Base-by-base conservation (phyloP, 345 rosid species). In the Microthlaspi erraticum region DNA sequence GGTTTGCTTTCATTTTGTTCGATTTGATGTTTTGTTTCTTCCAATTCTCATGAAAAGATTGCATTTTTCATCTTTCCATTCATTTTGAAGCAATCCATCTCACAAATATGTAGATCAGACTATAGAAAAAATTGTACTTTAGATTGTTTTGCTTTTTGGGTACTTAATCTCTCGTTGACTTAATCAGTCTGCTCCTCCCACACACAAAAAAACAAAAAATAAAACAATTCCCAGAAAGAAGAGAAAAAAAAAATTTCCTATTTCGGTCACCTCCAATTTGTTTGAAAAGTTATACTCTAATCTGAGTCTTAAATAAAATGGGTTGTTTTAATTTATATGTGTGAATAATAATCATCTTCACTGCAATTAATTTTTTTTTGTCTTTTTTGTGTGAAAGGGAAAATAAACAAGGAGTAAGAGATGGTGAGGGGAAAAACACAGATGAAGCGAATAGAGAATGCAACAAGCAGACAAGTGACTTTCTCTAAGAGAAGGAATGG, bases 361-460 rank as follows among this genome's bases (percentile, higher is more conserved):
- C 14, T 34, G n/a, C 29, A 62, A 57, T n/a, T 33, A 13, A 19
- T 34, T 12, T 14, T 36, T 26, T 10, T 65, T 5, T 52, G 53
- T 14, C 50, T 33, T 43, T 37, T 1, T 19, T 1, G 0, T 55
- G 52, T 38, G 59, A 64, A 73, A 49, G 72, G 19, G 16, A 56
- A 65, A 73, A 17, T 31, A 29, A 33, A 37, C 3, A 3, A 73
- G 12, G 14, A 54, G 8, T 7, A n/a, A 31, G 7, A 76, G 10
- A 88, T 88, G 94, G 94, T 86, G 82, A 83, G 94, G 78, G 88
- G 87, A 11, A 88, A 86, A 77, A 88, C 91, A 5, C 88, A 88
- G 74, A 82, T 88, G 94, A 84, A 80, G 79, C 45, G 91, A 43
- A 88, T 88, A 78, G 94, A 88, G 78, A 88, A 88, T 61, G 86